phyloP scores from a whole-genome alignment of 2,329 filamentous ascomycete genomes.

The Colletotrichum abscissum region DNA sequence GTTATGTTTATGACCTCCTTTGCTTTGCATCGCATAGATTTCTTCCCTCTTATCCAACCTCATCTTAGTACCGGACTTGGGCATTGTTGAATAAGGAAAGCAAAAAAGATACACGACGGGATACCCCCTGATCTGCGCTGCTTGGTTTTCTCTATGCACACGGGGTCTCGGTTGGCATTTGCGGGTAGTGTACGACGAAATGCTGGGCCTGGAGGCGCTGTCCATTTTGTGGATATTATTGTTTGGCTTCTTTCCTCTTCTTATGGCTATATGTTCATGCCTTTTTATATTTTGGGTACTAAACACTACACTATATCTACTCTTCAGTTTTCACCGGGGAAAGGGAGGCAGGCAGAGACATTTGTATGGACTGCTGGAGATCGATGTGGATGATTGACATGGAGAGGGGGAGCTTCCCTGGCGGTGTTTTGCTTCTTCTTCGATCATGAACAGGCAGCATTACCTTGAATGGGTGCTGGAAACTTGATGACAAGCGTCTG shows the following conservation, averaged over 20 bases:
- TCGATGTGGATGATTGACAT: background rate
- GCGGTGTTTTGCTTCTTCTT: background rate
- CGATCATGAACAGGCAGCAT: slow-evolving; percentile 17
- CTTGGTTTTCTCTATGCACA: slow-evolving; percentile 5
- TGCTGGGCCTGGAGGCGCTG: slow-evolving; percentile 6
- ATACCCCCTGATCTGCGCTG: slow-evolving; percentile 9
- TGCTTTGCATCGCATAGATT: slow-evolving; percentile 24
- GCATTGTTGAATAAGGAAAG: slow-evolving; percentile 22
- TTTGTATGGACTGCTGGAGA: background rate
- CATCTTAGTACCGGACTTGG: slow-evolving; percentile 16
- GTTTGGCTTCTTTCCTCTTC: slow-evolving; percentile 9
- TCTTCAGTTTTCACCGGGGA: background rate
- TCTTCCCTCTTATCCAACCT: background rate
- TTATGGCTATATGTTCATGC: background rate
- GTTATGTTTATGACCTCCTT: slow-evolving; percentile 34
- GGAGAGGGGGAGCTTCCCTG: background rate
- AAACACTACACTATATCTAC: slow-evolving; percentile 11
- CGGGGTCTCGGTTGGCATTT: slow-evolving; percentile 17
- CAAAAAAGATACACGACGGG: slow-evolving; percentile 7
- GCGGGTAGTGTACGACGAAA: slow-evolving; percentile 14
- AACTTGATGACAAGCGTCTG: slow-evolving; percentile 27
- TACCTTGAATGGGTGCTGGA: slow-evolving; percentile 1
- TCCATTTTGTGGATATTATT: slow-evolving; percentile 2
- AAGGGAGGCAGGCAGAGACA: background rate
- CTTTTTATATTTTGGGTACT: background rate